These are phyloP conservation scores for Populus davidiana DNA, from an alignment of 345 rosid genomes.

Conservation along the genomic window DNA sequence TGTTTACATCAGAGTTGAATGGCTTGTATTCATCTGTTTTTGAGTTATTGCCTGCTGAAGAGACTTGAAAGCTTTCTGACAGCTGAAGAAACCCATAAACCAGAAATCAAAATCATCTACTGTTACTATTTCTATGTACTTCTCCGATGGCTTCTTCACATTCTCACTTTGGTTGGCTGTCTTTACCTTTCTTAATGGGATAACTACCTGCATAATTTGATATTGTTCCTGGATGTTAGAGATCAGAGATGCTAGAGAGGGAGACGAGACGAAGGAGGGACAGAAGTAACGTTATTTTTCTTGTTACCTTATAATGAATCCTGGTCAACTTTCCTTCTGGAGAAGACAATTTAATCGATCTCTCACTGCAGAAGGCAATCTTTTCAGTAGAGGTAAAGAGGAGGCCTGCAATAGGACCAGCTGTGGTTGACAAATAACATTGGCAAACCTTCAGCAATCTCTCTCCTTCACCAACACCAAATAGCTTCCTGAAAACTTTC, in stretches of 20 bases:
- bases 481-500: slow-evolving; percentile 41
- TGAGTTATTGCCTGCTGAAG: slow-evolving; percentile 51
- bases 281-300: background rate
- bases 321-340: slow-evolving; percentile 32
- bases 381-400: slow-evolving; percentile 43
- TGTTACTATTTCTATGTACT: slow-evolving; percentile 65
- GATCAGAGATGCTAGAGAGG: background rate
- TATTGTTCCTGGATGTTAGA: background rate
- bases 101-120: slow-evolving; percentile 77
- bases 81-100: slow-evolving; percentile 83
- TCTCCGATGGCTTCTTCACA: slow-evolving; percentile 60
- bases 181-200: slow-evolving; percentile 58
- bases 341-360: slow-evolving; percentile 37
- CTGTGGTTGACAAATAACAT: slow-evolving; percentile 47
- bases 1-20: slow-evolving; percentile 19
- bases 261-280: too few species aligned
- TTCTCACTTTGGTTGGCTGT: slow-evolving; percentile 49
- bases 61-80: slow-evolving; percentile 58
- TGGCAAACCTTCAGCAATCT: slow-evolving; percentile 44
- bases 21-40: slow-evolving; percentile 20
- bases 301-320: slow-evolving; percentile 38
- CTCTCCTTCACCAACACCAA: slow-evolving; percentile 37
- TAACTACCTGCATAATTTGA: slow-evolving; percentile 36
- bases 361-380: slow-evolving; percentile 48
- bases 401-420: slow-evolving; percentile 54